Evolutionary conservation across 2,329 filamentous ascomycete species (phyloP).

Genomic region (Aspergillus sp.): DNA sequence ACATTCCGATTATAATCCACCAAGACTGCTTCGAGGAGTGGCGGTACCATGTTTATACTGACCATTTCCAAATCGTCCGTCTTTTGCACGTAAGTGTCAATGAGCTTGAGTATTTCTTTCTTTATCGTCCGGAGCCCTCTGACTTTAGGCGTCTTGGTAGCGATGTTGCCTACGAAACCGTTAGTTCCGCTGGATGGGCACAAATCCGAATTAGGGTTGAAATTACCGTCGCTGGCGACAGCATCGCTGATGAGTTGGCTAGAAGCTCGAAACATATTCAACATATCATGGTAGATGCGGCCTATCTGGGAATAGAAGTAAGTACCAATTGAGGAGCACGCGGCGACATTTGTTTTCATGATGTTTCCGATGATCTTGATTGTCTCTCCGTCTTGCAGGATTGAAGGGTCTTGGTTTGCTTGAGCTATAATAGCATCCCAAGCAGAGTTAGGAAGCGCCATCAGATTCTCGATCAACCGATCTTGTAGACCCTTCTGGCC

Average conservation of each 20-base stretch:
- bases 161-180: slow-evolving; percentile 62
- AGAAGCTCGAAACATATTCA: slow-evolving; percentile 98
- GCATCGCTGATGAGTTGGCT: slow-evolving; percentile 92
- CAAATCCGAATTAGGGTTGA: not conserved
- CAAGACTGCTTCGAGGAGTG: slow-evolving; percentile 85
- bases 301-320: slow-evolving; percentile 99
- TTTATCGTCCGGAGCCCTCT: slow-evolving; percentile 95
- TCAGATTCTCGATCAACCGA: slow-evolving; percentile 80
- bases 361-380: slow-evolving; percentile 99
- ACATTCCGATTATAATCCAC: slow-evolving; percentile 98
- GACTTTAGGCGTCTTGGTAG: slow-evolving; percentile 95
- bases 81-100: slow-evolving; percentile 97
- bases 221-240: slow-evolving; percentile 71
- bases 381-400: slow-evolving; percentile 84
- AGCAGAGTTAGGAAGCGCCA: slow-evolving; percentile 86
- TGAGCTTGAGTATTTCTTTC: slow-evolving; percentile 97
- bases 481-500: slow-evolving; percentile 93
- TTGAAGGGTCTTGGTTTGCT: slow-evolving; percentile 75
- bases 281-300: slow-evolving; percentile 95
- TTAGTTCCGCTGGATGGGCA: slow-evolving; percentile 8
- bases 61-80: slow-evolving; percentile 93
- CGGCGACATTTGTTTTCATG: slow-evolving; percentile 99
- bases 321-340: slow-evolving; percentile 88
- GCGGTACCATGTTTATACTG: slow-evolving; percentile 89
- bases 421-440: slow-evolving; percentile 93